These are phyloP conservation scores for Annona squamosa DNA, from an alignment of 164 flowering plant species.

Conservation along the genomic window DNA sequence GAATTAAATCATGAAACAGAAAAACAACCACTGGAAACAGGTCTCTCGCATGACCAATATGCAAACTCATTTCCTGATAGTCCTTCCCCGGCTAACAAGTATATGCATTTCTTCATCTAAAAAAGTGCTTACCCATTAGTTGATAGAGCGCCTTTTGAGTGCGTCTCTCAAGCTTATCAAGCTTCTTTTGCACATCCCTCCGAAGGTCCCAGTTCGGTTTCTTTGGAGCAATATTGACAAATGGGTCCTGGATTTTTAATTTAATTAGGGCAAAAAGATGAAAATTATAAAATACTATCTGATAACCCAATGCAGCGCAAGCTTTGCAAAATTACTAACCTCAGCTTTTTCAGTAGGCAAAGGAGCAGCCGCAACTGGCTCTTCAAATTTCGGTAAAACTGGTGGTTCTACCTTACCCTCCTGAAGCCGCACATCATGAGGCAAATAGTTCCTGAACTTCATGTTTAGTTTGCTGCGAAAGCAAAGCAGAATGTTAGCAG, in stretches of 20 bases:
- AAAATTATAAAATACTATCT: not conserved
- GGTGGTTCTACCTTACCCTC: constrained; percentile 89
- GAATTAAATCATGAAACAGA: too few relatives aligned
- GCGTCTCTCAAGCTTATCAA: constrained; percentile 85
- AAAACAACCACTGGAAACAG: not conserved
- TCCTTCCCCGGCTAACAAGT: not conserved
- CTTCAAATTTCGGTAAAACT: constrained; percentile 78
- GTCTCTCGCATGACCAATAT: not conserved
- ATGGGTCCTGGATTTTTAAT: constrained; percentile 62
- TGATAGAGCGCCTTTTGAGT: constrained; percentile 74
- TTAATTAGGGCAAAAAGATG: not conserved
- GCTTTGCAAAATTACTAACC: constrained; percentile 29
- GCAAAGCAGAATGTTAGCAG: not conserved
- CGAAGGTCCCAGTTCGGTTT: constrained; percentile 97
- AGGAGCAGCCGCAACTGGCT: constrained; percentile 54
- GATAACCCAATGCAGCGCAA: not conserved
- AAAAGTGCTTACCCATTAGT: constrained; percentile 56
- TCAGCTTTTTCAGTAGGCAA: constrained; percentile 50
- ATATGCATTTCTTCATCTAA: not conserved
- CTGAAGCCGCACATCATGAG: constrained; percentile 91
- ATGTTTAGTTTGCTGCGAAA: constrained; percentile 43
- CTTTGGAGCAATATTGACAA: constrained; percentile 93
- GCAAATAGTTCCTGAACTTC: constrained; percentile 96
- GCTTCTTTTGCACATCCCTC: constrained; percentile 88
- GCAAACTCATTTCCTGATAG: not conserved